Conservation (phyloP, 495 filamentous ascomycete genomes). For the Aspergillus funiculosus region DNA sequence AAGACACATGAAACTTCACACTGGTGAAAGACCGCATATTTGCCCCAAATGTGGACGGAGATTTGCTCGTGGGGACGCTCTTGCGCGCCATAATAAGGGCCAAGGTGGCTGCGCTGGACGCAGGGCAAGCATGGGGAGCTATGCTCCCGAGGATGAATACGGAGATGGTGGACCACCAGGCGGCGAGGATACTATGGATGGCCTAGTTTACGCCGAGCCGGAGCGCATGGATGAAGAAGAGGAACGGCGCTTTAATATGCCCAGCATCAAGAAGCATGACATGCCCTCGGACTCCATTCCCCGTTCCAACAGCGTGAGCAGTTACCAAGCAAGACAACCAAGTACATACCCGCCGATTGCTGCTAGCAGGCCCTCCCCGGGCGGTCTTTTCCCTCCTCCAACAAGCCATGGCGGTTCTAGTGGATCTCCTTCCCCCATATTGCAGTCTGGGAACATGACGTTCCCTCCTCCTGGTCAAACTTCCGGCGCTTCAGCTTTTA, state of each 20-base stretch:
- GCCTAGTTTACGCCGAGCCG: slow-evolving; percentile 59
- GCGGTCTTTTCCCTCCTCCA: slow-evolving; percentile 57
- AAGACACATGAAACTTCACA: slow-evolving; percentile 92
- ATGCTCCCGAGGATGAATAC: slow-evolving; percentile 72
- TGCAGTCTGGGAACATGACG: slow-evolving; percentile 43
- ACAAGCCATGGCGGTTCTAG: slow-evolving; percentile 44
- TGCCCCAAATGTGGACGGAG: slow-evolving; percentile 90
- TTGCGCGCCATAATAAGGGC: slow-evolving; percentile 93
- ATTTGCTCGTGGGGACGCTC: slow-evolving; percentile 91
- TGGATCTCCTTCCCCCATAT: slow-evolving; percentile 49
- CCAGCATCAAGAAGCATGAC: slow-evolving; percentile 68
- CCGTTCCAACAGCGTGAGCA: slow-evolving; percentile 45
- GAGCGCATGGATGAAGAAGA: slow-evolving; percentile 64
- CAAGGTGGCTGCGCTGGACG: slow-evolving; percentile 93
- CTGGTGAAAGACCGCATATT: slow-evolving; percentile 89
- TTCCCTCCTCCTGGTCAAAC: slow-evolving; percentile 42
- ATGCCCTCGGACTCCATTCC: slow-evolving; percentile 33
- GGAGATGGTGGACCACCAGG: slow-evolving; percentile 43
- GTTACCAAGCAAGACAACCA: slow-evolving; percentile 54
- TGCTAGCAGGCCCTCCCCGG: slow-evolving; percentile 38
- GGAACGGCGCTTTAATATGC: slow-evolving; percentile 54
- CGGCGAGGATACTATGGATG: slow-evolving; percentile 74
- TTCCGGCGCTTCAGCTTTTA: slow-evolving; percentile 54
- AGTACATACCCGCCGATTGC: slow-evolving; percentile 76
- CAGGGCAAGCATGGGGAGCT: slow-evolving; percentile 79